These are phyloP conservation scores for Puccinia triticina DNA, from an alignment of 1,284 basidiomycete genomes.

Conservation along the genomic window DNA sequence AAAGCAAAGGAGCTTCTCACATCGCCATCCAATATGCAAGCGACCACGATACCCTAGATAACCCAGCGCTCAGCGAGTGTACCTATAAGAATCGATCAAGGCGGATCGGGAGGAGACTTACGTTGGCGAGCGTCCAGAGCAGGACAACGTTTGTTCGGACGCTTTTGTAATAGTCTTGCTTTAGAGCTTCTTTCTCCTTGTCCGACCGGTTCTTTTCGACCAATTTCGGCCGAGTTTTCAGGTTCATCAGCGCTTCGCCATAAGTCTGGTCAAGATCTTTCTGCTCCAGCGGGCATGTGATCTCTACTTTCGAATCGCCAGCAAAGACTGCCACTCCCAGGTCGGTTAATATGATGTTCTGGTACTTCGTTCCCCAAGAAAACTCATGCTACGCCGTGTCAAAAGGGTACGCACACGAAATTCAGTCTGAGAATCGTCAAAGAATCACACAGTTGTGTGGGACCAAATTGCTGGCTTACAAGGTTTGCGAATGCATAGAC, in stretches of 20 bases:
- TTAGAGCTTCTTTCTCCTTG: constrained; percentile 58
- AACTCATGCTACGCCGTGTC: constrained; percentile 54
- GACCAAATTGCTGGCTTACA: background rate
- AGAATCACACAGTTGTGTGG: background rate
- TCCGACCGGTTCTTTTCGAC: constrained; percentile 58
- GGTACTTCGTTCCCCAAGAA: constrained; percentile 62
- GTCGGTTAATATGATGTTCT: constrained; percentile 57
- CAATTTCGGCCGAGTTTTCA: constrained; percentile 68
- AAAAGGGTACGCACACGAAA: background rate
- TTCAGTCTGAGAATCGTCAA: background rate
- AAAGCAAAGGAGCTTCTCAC: constrained; percentile 69
- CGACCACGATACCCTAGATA: constrained; percentile 72
- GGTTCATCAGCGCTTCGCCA: constrained; percentile 80
- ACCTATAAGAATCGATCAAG: too few relatives aligned
- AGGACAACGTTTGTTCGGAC: constrained; percentile 88
- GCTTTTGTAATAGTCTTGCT: constrained; percentile 64
- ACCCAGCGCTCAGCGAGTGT: constrained; percentile 51
- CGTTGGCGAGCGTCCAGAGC: constrained; percentile 81
- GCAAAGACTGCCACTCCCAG: constrained; percentile 64
- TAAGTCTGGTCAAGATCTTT: constrained; percentile 87
- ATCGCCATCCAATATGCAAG: constrained; percentile 73
- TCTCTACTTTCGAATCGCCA: constrained; percentile 78
- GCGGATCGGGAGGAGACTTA: constrained; percentile 56
- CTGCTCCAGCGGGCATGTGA: constrained; percentile 81
- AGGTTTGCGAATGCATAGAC: constrained; percentile 57